Percentiles rank a stretch among this genome's conserved stretches.
Conservation (phyloP, 176 grass and related monocot species). For the Cenchrus fungigraminus region DNA sequence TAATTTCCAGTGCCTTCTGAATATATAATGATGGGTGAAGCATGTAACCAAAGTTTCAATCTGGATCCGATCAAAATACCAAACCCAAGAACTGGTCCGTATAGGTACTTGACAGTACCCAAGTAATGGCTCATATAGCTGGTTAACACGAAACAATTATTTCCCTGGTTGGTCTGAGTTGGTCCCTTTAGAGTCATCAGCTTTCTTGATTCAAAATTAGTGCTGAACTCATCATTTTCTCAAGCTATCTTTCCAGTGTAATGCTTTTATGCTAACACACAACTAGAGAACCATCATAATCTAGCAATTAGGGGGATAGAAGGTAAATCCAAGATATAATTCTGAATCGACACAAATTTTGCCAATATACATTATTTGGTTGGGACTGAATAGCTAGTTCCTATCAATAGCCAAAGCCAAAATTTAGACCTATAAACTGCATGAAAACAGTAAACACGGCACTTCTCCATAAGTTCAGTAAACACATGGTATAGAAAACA, state of each 20-base stretch:
- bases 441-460: not conserved
- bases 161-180: not conserved
- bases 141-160: not conserved
- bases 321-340: not conserved
- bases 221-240: not conserved
- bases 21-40: not conserved
- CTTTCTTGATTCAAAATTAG: not conserved
- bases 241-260: not conserved
- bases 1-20: not conserved
- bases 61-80: not conserved
- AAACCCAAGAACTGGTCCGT: not conserved
- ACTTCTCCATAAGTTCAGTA: not conserved
- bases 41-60: not conserved
- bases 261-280: not conserved
- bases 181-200: not conserved
- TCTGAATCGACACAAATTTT: not conserved
- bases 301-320: not conserved
- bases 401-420: not conserved
- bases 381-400: not conserved
- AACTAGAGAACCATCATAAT: not conserved
- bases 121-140: not conserved
- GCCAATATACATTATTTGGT: not conserved
- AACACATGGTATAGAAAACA: constrained; percentile 13
- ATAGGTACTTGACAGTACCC: not conserved
- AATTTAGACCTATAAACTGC: not conserved